Conservation (phyloP, 768 basidiomycete species). For the Kwoniella botswanensis region DNA sequence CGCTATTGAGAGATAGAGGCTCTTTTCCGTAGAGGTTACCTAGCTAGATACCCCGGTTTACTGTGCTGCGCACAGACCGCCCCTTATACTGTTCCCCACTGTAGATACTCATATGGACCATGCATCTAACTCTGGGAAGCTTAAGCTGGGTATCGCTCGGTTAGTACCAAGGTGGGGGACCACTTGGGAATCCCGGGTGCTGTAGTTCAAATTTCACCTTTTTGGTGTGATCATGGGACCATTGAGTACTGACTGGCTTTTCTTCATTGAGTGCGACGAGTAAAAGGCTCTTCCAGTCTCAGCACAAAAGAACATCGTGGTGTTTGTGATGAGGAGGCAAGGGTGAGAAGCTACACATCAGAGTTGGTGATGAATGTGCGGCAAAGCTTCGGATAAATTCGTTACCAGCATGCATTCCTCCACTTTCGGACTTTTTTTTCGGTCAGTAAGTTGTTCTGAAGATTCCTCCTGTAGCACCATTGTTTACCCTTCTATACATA, state of each 20-base stretch:
- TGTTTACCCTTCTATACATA: neutral
- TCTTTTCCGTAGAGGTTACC: too few species aligned
- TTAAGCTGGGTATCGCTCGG: neutral
- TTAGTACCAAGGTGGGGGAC: slow-evolving; percentile 7
- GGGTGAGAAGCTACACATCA: too few species aligned
- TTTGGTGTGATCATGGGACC: neutral
- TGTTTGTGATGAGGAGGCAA: too few species aligned
- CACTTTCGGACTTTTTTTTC: neutral
- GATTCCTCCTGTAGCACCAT: neutral
- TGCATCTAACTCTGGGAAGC: slow-evolving; percentile 9
- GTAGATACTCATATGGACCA: neutral
- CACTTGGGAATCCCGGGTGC: slow-evolving; percentile 5
- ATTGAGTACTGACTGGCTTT: neutral
- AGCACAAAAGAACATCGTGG: too few species aligned
- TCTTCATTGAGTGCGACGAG: neutral
- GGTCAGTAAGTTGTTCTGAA: neutral
- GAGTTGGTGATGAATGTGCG: neutral
- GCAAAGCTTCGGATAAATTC: neutral
- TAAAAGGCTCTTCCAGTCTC: too few species aligned
- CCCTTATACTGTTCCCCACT: neutral
- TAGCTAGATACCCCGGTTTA: too few species aligned
- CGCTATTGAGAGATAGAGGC: neutral
- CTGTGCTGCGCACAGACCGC: slow-evolving; percentile 3
- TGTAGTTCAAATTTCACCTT: neutral
- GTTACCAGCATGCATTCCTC: neutral